Evolutionary conservation across 345 rosid species (phyloP).

Genomic region (Salix koriyanagi): DNA sequence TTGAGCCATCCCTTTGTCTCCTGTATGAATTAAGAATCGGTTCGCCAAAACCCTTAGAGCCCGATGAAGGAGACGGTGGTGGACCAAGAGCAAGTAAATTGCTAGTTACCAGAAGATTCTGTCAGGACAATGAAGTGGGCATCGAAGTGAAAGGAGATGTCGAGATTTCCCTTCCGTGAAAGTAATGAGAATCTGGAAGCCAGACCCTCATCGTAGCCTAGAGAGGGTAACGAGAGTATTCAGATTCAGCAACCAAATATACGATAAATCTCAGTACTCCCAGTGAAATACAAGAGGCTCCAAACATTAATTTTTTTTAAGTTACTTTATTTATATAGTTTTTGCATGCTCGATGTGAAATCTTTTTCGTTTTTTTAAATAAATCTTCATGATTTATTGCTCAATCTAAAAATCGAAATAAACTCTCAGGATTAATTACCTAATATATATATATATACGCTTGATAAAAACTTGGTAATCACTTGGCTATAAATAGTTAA

Average conservation of each 20-base stretch:
- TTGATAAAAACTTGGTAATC: no score
- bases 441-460: no score
- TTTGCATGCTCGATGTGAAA: no score
- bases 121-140: constrained; percentile 44
- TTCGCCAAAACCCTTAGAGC: constrained; percentile 35
- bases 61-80: constrained; percentile 36
- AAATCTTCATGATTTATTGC: no score
- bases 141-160: constrained; percentile 42
- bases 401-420: no score
- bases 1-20: constrained; percentile 15
- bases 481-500: no score
- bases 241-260: not conserved
- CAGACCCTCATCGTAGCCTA: constrained; percentile 47
- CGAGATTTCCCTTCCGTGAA: constrained; percentile 42
- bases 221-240: not conserved
- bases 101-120: constrained; percentile 35
- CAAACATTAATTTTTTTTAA: not conserved
- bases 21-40: constrained; percentile 24
- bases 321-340: no score
- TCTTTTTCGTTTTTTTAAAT: no score
- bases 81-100: constrained; percentile 36
- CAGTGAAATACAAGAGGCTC: not conserved
- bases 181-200: constrained; percentile 42
- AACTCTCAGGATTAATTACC: no score
- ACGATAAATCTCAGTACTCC: not conserved